Conservation (phyloP, 2,329 filamentous ascomycete genomes). For the Myrmaecium sp. region DNA sequence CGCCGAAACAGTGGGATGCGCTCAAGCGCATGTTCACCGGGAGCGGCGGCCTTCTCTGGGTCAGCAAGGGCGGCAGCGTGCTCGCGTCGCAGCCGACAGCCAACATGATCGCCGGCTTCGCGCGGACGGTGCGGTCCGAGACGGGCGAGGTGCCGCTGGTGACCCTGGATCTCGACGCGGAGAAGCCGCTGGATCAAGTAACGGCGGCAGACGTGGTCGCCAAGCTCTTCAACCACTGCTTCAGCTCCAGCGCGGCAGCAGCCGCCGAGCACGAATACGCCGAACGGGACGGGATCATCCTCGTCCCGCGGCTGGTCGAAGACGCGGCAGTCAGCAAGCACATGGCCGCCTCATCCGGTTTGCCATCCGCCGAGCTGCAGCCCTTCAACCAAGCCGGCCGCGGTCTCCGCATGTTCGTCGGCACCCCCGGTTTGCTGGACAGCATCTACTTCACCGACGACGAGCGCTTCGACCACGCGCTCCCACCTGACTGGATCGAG, state of each 20-base stretch:
- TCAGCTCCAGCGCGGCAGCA: background rate
- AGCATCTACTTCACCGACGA: slow-evolving; percentile 2
- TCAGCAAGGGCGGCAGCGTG: slow-evolving; percentile 3
- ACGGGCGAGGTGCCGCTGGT: slow-evolving; percentile 2
- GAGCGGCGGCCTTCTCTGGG: slow-evolving; percentile 3
- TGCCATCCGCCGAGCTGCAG: background rate
- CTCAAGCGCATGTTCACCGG: slow-evolving; percentile 2
- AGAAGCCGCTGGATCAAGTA: background rate
- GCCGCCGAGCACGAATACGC: slow-evolving; percentile 3
- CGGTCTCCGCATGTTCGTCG: slow-evolving; percentile 2
- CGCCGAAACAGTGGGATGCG: background rate
- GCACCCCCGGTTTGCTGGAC: slow-evolving; percentile 2
- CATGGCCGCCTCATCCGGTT: too few relatives aligned
- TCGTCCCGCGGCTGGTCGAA: slow-evolving; percentile 3
- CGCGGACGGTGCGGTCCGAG: slow-evolving; percentile 3
- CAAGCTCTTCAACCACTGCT: background rate
- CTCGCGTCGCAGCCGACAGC: slow-evolving; percentile 1
- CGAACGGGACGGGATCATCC: slow-evolving; percentile 1
- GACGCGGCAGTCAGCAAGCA: slow-evolving; percentile 3
- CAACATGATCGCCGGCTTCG: slow-evolving; percentile 3
- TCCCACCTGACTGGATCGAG: slow-evolving; percentile 14
- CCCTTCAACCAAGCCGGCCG: slow-evolving; percentile 1
- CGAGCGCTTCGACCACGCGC: background rate
- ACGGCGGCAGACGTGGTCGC: background rate
- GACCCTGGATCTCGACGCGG: slow-evolving; percentile 3